Evolutionary conservation across 2,329 filamentous ascomycete genomes (phyloP), one percentile per base, ranked within the genome.

Genomic region (Nannizziopsis arthrosporioides): DNA sequence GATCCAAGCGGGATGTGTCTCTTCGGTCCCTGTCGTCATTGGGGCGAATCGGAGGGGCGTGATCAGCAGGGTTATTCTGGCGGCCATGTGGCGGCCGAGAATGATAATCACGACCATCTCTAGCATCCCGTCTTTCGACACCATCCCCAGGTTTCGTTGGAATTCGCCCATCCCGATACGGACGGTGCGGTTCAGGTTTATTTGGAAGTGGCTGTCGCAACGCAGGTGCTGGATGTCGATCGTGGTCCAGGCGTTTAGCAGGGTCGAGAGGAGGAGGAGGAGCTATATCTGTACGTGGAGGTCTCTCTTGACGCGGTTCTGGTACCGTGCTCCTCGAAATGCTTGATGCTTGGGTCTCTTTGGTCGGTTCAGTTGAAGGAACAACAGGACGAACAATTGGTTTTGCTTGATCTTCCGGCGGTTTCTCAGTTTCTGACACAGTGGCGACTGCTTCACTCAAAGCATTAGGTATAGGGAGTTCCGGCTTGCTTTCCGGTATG

Each of bases 241-340:
- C 65, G 11, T 59, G 32, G 22, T 71, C 69, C 22, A 63, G 61
- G 9, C 65, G 65, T 53, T 65, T 66, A 1, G 67, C 63, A 37
- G 65, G 57, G 49, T 61, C 63, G 12, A 58, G 38, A 18, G 57
- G 57, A 36, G 58, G 38, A 18, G 57, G 57, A 36, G 58, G 61
- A 10, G 56, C 55, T 36, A 57, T 47, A 34, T 67, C 63, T 2
- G 60, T 52, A 27, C 54, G 56, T 45, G 58, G 58, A 19, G 12
- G 40, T 12, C 34, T 44, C 10, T 40, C 44, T 27, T 30, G 15
- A 10, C 45, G 14, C 3, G 18, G 12, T 18, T 42, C 45, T 14
- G 30, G 10, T 1, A 27, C 10, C 15, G 38, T 42, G 17, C 15
- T 41, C 14, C 36, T 41, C 32, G 44, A 12, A 34, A 8, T 22